Conservation (phyloP, 2,329 filamentous ascomycete species). For the Trichoderma harzianum region DNA sequence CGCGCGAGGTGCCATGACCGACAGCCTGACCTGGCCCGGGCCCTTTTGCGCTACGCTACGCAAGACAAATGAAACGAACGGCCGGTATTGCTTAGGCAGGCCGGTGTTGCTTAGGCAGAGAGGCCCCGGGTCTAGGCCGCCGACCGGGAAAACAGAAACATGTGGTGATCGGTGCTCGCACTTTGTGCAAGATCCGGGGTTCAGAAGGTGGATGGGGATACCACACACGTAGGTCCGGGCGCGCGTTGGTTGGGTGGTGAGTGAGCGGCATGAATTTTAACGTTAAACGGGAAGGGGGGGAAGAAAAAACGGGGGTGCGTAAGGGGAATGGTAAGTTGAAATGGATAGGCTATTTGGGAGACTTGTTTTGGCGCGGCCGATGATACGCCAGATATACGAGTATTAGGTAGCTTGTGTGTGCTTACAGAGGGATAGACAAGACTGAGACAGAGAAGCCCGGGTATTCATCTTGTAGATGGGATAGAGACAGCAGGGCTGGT, state of each 20-base stretch:
- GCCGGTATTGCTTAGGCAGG: no score
- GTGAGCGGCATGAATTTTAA: neutral
- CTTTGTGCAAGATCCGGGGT: slow-evolving; percentile 3
- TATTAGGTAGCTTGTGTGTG: neutral
- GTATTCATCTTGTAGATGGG: neutral
- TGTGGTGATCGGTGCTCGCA: slow-evolving; percentile 4
- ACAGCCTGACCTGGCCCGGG: neutral
- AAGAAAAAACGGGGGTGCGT: neutral
- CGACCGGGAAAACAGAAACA: neutral
- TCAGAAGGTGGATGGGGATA: neutral
- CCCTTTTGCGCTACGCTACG: no score
- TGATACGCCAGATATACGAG: neutral
- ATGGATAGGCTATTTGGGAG: neutral
- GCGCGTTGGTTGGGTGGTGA: neutral
- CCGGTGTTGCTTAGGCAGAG: no score
- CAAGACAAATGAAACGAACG: no score
- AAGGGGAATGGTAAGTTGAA: neutral
- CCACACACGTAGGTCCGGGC: neutral
- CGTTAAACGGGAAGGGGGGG: neutral
- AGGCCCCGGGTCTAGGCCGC: neutral
- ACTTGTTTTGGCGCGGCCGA: neutral
- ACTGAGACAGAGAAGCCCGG: neutral
- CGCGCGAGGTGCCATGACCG: neutral
- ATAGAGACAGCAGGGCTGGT: no score
- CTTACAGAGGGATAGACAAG: neutral